These are phyloP conservation scores for Aphelidium insulamus DNA, from an alignment of 371 early-diverging fungal genomes.

Conservation along the genomic window DNA sequence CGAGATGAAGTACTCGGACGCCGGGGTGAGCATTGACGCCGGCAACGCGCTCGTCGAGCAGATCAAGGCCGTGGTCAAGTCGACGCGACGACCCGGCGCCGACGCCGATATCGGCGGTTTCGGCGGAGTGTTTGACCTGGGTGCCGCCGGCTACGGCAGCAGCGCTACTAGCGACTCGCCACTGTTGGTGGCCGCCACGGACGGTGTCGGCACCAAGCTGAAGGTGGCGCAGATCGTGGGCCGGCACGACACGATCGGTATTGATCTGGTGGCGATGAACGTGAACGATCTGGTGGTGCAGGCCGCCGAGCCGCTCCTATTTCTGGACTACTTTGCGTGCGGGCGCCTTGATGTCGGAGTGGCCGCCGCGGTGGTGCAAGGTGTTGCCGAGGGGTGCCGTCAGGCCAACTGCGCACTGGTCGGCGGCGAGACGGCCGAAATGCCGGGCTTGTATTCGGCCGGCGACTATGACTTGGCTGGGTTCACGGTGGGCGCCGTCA, in stretches of 20 bases:
- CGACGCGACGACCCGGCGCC: conserved; percentile 70
- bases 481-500: conserved; percentile 93
- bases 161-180: conserved; percentile 34
- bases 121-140: conserved; percentile 88
- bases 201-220: conserved; percentile 96
- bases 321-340: conserved; percentile 92
- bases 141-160: conserved; percentile 63
- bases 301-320: conserved; percentile 92
- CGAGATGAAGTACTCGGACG: conserved; percentile 62
- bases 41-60: conserved; percentile 82
- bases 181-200: conserved; percentile 83
- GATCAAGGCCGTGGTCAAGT: conserved; percentile 82
- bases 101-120: conserved; percentile 95
- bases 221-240: conserved; percentile 69
- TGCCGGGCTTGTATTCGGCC: conserved; percentile 77
- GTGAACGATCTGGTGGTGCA: conserved; percentile 96
- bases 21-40: conserved; percentile 87
- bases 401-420: conserved; percentile 83
- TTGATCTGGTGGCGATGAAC: conserved; percentile 95
- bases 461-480: conserved; percentile 91
- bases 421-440: conserved; percentile 97
- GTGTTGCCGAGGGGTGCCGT: conserved; percentile 81
- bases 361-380: conserved; percentile 70
- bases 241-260: conserved; percentile 74
- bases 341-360: conserved; percentile 77